Conservation (phyloP, 805 yeast genomes). For the Kodamaea hsintzibuensis region DNA sequence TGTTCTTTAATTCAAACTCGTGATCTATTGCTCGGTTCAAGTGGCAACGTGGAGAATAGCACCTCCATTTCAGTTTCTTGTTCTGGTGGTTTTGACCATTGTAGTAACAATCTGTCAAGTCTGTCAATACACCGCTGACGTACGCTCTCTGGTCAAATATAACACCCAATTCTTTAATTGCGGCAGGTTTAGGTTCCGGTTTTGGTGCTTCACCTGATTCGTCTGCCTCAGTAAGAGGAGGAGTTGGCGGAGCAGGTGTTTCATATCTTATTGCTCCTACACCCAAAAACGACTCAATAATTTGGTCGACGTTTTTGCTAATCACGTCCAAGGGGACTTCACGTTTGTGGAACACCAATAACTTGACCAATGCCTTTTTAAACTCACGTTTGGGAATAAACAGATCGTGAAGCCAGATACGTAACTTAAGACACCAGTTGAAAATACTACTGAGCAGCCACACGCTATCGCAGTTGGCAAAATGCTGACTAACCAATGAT, state of each 20-base stretch:
- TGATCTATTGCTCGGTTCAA: conserved; percentile 31
- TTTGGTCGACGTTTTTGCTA: conserved; percentile 51
- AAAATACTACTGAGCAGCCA: conserved; percentile 51
- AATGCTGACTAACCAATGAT: conserved; percentile 48
- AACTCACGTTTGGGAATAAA: conserved; percentile 52
- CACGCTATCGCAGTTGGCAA: conserved; percentile 47
- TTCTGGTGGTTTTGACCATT: conserved; percentile 16
- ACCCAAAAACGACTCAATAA: conserved; percentile 42
- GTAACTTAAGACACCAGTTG: conserved; percentile 54
- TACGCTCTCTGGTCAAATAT: conserved; percentile 16
- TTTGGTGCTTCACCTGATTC: background rate
- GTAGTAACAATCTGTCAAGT: conserved; percentile 50
- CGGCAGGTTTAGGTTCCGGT: background rate
- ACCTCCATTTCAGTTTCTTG: conserved; percentile 20
- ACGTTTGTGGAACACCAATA: conserved; percentile 52
- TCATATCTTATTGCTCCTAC: conserved; percentile 43
- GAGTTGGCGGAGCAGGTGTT: background rate
- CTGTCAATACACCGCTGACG: conserved; percentile 45
- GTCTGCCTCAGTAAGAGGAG: background rate
- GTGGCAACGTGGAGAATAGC: conserved; percentile 37
- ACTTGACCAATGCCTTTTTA: conserved; percentile 50
- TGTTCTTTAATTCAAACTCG: conserved; percentile 19
- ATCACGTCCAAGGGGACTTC: conserved; percentile 50
- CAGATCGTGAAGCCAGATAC: conserved; percentile 54
- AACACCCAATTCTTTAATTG: conserved; percentile 12